Percentiles rank a stretch among this genome's conserved stretches.
These are phyloP conservation scores for Collybiopsis luxurians DNA, from an alignment of 768 basidiomycete genomes.

Conservation along the genomic window DNA sequence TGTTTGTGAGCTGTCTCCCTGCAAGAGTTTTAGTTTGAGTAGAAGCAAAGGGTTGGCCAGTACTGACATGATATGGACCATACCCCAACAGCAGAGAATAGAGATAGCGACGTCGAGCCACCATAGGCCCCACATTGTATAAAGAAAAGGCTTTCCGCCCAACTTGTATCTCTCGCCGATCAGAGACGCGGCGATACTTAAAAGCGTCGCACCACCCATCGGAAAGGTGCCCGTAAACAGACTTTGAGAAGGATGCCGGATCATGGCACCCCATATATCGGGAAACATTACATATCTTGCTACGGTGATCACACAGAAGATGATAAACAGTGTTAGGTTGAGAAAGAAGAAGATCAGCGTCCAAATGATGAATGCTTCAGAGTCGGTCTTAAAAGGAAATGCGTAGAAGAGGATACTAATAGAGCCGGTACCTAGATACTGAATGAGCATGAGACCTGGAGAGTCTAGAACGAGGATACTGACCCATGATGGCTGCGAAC, in stretches of 20 bases:
- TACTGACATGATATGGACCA: conserved; percentile 66
- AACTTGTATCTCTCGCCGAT: conserved; percentile 41
- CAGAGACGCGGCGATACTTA: conserved; percentile 40
- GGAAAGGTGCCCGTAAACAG: conserved; percentile 47
- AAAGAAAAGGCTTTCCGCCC: conserved; percentile 48
- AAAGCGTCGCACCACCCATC: conserved; percentile 55
- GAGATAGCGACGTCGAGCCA: conserved; percentile 59
- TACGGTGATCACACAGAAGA: conserved; percentile 42
- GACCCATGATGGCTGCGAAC: conserved; percentile 46
- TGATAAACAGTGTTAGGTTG: conserved; percentile 51
- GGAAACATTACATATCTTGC: conserved; percentile 55
- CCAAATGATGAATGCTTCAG: conserved; percentile 37
- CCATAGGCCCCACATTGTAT: conserved; percentile 57
- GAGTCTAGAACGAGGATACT: conserved; percentile 1
- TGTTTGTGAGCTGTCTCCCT: conserved; percentile 62
- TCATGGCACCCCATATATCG: conserved; percentile 44
- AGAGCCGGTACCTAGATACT: conserved; percentile 39
- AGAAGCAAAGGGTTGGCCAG: not conserved
- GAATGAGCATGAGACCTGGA: not conserved
- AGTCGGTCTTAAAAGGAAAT: conserved; percentile 52
- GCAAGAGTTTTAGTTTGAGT: not conserved
- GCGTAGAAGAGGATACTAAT: conserved; percentile 53
- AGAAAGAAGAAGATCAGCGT: conserved; percentile 56
- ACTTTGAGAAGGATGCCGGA: conserved; percentile 44
- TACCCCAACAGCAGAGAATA: conserved; percentile 53